Evolutionary conservation across 441 rosid species (phyloP).

Genomic region (Populus hybrid): DNA sequence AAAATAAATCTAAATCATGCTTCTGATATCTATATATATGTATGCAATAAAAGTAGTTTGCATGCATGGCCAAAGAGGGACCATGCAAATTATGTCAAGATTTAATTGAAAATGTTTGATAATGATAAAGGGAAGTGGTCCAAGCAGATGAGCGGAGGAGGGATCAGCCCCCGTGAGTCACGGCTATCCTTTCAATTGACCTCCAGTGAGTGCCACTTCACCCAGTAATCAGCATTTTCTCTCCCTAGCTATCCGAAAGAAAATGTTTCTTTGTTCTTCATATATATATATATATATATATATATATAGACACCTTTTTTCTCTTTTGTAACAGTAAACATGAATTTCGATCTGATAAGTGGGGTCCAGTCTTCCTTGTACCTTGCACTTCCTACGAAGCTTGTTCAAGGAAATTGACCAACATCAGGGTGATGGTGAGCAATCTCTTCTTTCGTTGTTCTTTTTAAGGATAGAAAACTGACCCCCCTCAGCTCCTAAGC

Average conservation of each 20-base stretch:
- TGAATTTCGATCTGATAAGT: not conserved
- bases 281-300: no score
- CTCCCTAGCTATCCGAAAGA: not conserved
- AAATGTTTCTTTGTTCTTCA: no score
- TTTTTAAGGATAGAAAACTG: no score
- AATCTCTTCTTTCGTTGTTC: not conserved
- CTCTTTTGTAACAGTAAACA: not conserved
- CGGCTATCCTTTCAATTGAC: constrained; percentile 14
- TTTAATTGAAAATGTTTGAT: not conserved
- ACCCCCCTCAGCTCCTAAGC: no score
- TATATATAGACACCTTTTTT: no score
- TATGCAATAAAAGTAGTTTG: not conserved
- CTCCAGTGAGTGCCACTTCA: not conserved
- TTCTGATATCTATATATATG: no score
- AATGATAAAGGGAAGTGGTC: not conserved
- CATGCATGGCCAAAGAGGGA: not conserved
- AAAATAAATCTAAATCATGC: not conserved
- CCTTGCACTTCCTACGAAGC: not conserved
- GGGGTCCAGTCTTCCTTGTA: not conserved
- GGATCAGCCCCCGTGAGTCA: constrained; percentile 23
- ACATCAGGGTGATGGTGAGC: not conserved
- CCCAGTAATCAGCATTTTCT: not conserved
- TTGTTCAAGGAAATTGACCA: not conserved
- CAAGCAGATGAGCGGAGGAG: not conserved
- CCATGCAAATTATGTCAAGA: not conserved